These are phyloP conservation scores for Zymoseptoria ardabiliae DNA, from an alignment of 2,329 filamentous ascomycete genomes.

Conservation along the genomic window DNA sequence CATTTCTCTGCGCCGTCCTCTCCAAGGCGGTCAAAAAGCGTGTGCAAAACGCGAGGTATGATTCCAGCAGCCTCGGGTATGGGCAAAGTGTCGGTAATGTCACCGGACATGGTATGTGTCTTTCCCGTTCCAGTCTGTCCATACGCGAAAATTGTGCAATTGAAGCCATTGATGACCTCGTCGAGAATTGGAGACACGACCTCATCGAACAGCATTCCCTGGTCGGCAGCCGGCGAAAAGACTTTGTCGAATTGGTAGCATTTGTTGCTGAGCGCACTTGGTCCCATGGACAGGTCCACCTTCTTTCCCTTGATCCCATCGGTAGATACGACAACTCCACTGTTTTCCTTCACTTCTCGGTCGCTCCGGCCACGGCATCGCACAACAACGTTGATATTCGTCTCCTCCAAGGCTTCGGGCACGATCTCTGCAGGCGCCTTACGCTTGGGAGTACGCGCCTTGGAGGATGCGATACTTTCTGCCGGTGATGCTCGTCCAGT, in stretches of 20 bases:
- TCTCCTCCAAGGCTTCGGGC: slow-evolving; percentile 63
- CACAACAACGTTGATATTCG: slow-evolving; percentile 96
- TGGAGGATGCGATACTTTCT: slow-evolving; percentile 57
- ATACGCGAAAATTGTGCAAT: slow-evolving; percentile 98
- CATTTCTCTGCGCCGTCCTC: slow-evolving; percentile 53
- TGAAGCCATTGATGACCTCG: slow-evolving; percentile 90
- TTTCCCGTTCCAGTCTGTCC: slow-evolving; percentile 97
- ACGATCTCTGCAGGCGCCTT: slow-evolving; percentile 70
- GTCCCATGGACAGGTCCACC: slow-evolving; percentile 84
- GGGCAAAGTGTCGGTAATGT: slow-evolving; percentile 86
- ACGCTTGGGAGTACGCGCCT: slow-evolving; percentile 59
- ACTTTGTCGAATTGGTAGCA: slow-evolving; percentile 96
- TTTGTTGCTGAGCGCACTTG: slow-evolving; percentile 88
- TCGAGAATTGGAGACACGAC: slow-evolving; percentile 88
- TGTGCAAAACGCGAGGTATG: slow-evolving; percentile 82
- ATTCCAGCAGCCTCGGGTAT: slow-evolving; percentile 90
- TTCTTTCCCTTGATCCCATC: slow-evolving; percentile 80
- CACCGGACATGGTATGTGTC: slow-evolving; percentile 98
- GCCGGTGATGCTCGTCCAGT: slow-evolving; percentile 60
- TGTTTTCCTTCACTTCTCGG: slow-evolving; percentile 88
- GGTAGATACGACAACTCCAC: slow-evolving; percentile 80
- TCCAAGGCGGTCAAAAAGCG: slow-evolving; percentile 79
- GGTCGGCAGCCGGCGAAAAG: slow-evolving; percentile 89
- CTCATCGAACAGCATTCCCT: slow-evolving; percentile 90
- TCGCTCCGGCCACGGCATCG: slow-evolving; percentile 88